Percentiles rank a stretch among this genome's conserved stretches.
These are phyloP conservation scores for Tothia fuscella DNA, from an alignment of 2,329 filamentous ascomycete species.

Conservation along the genomic window DNA sequence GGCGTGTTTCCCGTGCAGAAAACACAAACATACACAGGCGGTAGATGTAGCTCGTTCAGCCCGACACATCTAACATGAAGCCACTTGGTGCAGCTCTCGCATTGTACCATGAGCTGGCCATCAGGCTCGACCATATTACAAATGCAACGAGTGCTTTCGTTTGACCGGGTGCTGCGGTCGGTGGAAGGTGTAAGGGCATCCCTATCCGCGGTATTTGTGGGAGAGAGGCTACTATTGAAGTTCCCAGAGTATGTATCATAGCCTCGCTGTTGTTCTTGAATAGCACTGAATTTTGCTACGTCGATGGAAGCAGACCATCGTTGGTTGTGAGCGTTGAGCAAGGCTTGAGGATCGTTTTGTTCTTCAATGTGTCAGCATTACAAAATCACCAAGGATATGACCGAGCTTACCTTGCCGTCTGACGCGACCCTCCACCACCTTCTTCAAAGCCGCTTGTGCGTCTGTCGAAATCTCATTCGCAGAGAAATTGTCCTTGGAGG, in stretches of 20 bases:
- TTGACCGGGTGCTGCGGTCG: constrained; percentile 39
- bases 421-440: constrained; percentile 26
- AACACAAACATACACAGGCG: constrained; percentile 27
- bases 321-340: constrained; percentile 32
- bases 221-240: constrained; percentile 24
- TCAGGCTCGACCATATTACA: constrained; percentile 43
- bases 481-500: constrained; percentile 1
- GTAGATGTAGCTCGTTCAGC: constrained; percentile 35
- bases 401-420: constrained; percentile 21
- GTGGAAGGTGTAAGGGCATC: constrained; percentile 33
- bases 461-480: constrained; percentile 15
- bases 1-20: constrained; percentile 29
- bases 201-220: constrained; percentile 16
- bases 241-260: constrained; percentile 15
- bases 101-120: constrained; percentile 48
- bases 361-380: constrained; percentile 17
- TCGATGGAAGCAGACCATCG: constrained; percentile 34
- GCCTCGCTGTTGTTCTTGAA: constrained; percentile 1
- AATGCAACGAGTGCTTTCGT: constrained; percentile 42
- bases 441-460: constrained; percentile 29
- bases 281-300: constrained; percentile 13
- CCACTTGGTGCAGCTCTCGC: constrained; percentile 52
- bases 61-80: constrained; percentile 48
- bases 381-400: background rate
- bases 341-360: constrained; percentile 17